A percentile compares a stretch with the other conserved stretches of the same genome.
Conservation (phyloP, 106 monocot species). For the Amphibolis antarctica region DNA sequence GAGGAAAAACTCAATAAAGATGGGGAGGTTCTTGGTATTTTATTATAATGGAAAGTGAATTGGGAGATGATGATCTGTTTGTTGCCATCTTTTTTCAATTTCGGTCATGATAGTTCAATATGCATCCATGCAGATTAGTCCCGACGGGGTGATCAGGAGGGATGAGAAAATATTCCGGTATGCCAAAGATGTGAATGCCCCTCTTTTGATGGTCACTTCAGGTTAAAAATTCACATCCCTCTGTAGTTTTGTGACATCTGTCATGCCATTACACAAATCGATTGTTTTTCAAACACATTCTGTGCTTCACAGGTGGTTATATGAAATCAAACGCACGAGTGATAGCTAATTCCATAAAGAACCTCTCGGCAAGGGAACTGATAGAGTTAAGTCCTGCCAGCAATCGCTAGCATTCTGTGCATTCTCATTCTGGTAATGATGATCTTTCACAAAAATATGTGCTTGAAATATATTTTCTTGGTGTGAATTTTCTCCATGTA, state of each 20-base stretch:
- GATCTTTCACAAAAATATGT: background rate
- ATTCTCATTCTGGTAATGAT: background rate
- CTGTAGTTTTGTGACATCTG: background rate
- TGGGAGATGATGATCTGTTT: too few relatives aligned
- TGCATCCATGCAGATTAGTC: slow-evolving; percentile 40
- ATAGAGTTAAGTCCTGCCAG: slow-evolving; percentile 26
- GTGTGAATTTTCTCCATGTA: background rate
- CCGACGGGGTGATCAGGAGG: slow-evolving; percentile 60
- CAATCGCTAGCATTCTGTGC: background rate
- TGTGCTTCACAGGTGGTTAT: slow-evolving; percentile 59
- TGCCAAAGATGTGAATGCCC: slow-evolving; percentile 59
- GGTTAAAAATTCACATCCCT: slow-evolving; percentile 20
- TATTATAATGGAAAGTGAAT: too few relatives aligned
- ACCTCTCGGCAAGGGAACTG: slow-evolving; percentile 59
- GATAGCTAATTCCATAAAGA: slow-evolving; percentile 77
- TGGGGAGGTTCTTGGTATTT: too few relatives aligned
- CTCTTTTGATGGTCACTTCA: slow-evolving; percentile 91
- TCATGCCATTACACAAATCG: background rate
- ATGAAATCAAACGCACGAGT: slow-evolving; percentile 89
- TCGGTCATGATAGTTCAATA: background rate
- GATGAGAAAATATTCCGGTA: slow-evolving; percentile 92
- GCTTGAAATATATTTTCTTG: background rate
- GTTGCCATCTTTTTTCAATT: too few relatives aligned
- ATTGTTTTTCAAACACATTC: background rate
- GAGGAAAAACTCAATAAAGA: too few relatives aligned